Evolutionary conservation across 352 stramenopile species (phyloP).

Genomic region (Phytophthora agathidicida): DNA sequence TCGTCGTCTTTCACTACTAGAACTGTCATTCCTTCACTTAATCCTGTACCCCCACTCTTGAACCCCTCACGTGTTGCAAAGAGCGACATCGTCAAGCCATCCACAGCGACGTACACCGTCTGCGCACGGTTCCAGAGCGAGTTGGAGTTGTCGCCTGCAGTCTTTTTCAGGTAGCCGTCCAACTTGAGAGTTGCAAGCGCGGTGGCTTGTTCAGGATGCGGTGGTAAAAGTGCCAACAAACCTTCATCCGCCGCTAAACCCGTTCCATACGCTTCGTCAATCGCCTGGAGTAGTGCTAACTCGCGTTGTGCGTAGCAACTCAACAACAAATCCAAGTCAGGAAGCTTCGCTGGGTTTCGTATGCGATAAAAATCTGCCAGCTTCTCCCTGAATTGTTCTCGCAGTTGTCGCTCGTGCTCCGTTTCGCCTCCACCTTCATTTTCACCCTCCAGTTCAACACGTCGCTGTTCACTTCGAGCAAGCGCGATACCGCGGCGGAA

Average conservation of each 20-base stretch:
- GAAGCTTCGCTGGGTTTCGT: conserved; percentile 56
- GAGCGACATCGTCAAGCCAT: conserved; percentile 52
- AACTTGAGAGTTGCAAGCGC: conserved; percentile 45
- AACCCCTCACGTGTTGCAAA: conserved; percentile 68
- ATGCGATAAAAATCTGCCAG: conserved; percentile 61
- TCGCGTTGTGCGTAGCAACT: conserved; percentile 54
- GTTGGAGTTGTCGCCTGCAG: conserved; percentile 21
- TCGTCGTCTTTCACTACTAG: conserved; percentile 41
- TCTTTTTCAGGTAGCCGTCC: conserved; percentile 44
- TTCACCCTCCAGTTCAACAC: conserved; percentile 2
- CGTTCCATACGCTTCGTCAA: conserved; percentile 50
- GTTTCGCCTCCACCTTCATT: conserved; percentile 1
- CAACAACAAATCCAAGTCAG: conserved; percentile 54
- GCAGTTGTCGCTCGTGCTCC: conserved; percentile 25
- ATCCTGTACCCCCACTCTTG: conserved; percentile 38
- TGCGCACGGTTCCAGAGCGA: conserved; percentile 46
- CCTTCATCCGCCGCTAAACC: conserved; percentile 36
- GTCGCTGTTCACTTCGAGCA: conserved; percentile 19
- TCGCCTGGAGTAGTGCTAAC: conserved; percentile 51
- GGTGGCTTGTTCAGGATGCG: conserved; percentile 32
- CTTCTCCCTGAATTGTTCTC: conserved; percentile 41
- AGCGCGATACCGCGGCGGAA: conserved; percentile 61
- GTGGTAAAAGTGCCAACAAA: conserved; percentile 40
- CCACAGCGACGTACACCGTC: conserved; percentile 51
- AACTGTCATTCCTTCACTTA: conserved; percentile 32